Evolutionary conservation across 306 rosid species (phyloP), one percentile per base, ranked within the genome.

Genomic region (Spatholobus suberectus): DNA sequence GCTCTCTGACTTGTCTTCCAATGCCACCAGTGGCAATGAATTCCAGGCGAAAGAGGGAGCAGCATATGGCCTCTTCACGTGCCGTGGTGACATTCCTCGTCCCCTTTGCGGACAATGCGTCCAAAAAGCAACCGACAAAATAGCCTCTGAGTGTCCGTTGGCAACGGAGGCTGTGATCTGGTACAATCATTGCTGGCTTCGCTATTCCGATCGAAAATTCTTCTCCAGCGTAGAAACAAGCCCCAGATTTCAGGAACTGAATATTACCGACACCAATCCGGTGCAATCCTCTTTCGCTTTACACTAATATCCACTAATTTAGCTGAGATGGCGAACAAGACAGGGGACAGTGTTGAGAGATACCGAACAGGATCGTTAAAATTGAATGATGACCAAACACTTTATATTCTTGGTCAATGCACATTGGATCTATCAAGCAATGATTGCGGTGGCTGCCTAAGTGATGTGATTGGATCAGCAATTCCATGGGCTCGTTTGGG

Each of bases 171-270:
- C 9, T 5, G 20, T 61, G 2, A 61, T 27, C 2, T 61, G 68
- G 68, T 61, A 13, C 38, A 61, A 61, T 6, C 68, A 61, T 6
- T 61, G 68, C 10, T 61, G 68, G 68, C 68, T 61, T 61, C 68
- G 68, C 20, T 61, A 61, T 13, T 61, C 68, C 38, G 4, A 23
- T 5, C 14, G 34, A 11, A 3, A 23, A 15, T 57, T 57, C 65
- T 11, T 23, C 38, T 13, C 8, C 4, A 2, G 1, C 20, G 0
- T 1, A 2, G 68, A 27, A 26, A 61, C 40, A 61, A 61, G 20
- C 5, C 68, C 38, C 0, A 11, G 7, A 1, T 58, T 21, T 24
- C 0, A 0, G 35, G 3, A 58, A 1, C 34, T 61, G 68, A 61
- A 61, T 27, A 2, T 27, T 20, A 59, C 1, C 37, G 1, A 1